phyloP scores from a whole-genome alignment of 768 basidiomycete species.

The Nidula microcarpa region DNA sequence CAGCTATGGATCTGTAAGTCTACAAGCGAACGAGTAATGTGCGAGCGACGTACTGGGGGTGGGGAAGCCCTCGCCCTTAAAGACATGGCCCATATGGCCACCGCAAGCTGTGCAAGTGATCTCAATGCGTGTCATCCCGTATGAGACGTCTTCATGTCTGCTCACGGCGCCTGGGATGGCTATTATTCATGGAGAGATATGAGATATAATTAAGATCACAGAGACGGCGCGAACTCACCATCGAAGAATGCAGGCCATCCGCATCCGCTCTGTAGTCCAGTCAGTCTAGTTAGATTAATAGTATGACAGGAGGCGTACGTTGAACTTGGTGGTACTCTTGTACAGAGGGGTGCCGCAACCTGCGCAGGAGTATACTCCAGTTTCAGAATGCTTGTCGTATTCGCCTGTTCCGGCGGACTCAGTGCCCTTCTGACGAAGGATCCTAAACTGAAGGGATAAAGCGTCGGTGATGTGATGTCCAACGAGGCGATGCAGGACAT shows the following conservation, averaged over 20 bases:
- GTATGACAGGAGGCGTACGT: slow-evolving; percentile 28
- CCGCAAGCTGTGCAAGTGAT: slow-evolving; percentile 90
- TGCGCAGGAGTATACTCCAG: slow-evolving; percentile 76
- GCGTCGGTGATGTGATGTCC: background rate
- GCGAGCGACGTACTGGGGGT: slow-evolving; percentile 66
- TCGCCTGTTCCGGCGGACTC: slow-evolving; percentile 75
- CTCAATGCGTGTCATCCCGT: slow-evolving; percentile 74
- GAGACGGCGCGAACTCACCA: slow-evolving; percentile 25
- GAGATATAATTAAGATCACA: background rate
- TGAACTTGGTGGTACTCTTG: slow-evolving; percentile 87
- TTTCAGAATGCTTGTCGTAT: slow-evolving; percentile 64
- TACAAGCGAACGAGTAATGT: background rate
- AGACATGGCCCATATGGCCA: slow-evolving; percentile 93
- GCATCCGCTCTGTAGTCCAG: slow-evolving; percentile 61
- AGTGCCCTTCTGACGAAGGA: slow-evolving; percentile 86
- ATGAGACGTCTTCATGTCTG: slow-evolving; percentile 66
- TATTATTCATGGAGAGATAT: slow-evolving; percentile 16
- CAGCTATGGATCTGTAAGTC: slow-evolving; percentile 36
- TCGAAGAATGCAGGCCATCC: slow-evolving; percentile 99
- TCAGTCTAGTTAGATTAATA: no score
- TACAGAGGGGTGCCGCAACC: slow-evolving; percentile 84
- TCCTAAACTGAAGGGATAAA: slow-evolving; percentile 60
- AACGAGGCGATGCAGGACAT: slow-evolving; percentile 7
- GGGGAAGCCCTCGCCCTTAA: slow-evolving; percentile 83
- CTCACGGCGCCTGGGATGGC: slow-evolving; percentile 88